Percentiles rank a stretch among this genome's conserved stretches.
phyloP scores from a whole-genome alignment of 495 filamentous ascomycete species.

The Pyrenula aspistea region DNA sequence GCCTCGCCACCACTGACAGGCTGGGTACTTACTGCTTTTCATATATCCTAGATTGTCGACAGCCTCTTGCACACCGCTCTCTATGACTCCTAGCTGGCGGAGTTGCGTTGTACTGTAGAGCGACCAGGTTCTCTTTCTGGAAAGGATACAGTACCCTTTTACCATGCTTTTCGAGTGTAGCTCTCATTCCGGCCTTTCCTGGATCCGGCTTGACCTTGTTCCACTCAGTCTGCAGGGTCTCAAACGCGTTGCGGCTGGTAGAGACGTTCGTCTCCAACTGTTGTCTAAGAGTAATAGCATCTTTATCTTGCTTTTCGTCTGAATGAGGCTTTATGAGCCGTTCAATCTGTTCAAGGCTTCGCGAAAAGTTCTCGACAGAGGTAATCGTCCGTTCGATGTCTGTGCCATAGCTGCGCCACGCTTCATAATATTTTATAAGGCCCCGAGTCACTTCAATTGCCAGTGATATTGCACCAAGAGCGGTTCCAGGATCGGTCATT shows the following conservation, averaged over 20 bases:
- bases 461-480: conserved; percentile 29
- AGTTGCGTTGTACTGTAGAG: too few species aligned
- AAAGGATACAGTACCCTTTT: background rate
- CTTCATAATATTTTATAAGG: conserved; percentile 15
- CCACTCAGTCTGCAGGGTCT: background rate
- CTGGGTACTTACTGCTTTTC: too few species aligned
- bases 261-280: background rate
- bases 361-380: background rate
- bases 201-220: background rate
- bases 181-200: background rate
- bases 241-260: background rate
- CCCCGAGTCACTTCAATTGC: conserved; percentile 39
- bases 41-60: too few species aligned
- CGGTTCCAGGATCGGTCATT: too few species aligned
- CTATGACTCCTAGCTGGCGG: too few species aligned
- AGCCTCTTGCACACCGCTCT: too few species aligned
- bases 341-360: background rate
- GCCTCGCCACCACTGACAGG: too few species aligned
- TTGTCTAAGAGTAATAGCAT: background rate
- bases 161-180: background rate
- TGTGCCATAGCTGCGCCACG: background rate
- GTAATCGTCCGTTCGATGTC: background rate
- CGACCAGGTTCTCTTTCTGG: too few species aligned
- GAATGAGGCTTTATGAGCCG: background rate
- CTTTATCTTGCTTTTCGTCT: background rate